These are phyloP conservation scores for Epichloe uncinata DNA, from an alignment of 2,329 filamentous ascomycete genomes.

Conservation along the genomic window DNA sequence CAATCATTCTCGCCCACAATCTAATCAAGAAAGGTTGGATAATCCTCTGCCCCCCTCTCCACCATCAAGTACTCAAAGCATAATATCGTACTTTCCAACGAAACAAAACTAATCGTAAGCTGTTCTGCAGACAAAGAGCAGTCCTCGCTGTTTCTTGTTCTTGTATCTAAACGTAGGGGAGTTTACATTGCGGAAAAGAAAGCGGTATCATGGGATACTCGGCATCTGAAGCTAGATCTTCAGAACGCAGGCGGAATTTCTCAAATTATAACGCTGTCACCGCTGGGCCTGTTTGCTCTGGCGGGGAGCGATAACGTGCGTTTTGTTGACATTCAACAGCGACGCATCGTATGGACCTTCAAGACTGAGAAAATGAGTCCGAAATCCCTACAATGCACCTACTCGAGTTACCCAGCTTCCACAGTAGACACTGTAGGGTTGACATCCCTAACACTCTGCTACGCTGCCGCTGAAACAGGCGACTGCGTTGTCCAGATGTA, in stretches of 20 bases:
- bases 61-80: neutral
- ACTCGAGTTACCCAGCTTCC: slow-evolving; percentile 27
- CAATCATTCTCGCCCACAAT: slow-evolving; percentile 35
- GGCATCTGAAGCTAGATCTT: slow-evolving; percentile 27
- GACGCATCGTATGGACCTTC: slow-evolving; percentile 46
- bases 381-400: slow-evolving; percentile 46
- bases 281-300: slow-evolving; percentile 46
- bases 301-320: slow-evolving; percentile 46
- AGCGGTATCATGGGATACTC: slow-evolving; percentile 34
- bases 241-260: slow-evolving; percentile 33
- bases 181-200: slow-evolving; percentile 8
- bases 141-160: neutral
- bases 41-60: neutral
- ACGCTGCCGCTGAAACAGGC: slow-evolving; percentile 43
- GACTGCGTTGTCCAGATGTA: slow-evolving; percentile 55
- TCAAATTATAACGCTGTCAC: slow-evolving; percentile 45
- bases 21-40: slow-evolving; percentile 30
- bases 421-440: slow-evolving; percentile 43
- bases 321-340: slow-evolving; percentile 33
- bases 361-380: slow-evolving; percentile 42
- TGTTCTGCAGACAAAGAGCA: neutral
- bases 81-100: neutral
- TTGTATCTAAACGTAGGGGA: slow-evolving; percentile 1
- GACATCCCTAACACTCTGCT: slow-evolving; percentile 50
- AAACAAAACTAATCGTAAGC: neutral